Conservation (phyloP, 495 filamentous ascomycete genomes). For the Penicillium samsonianum region DNA sequence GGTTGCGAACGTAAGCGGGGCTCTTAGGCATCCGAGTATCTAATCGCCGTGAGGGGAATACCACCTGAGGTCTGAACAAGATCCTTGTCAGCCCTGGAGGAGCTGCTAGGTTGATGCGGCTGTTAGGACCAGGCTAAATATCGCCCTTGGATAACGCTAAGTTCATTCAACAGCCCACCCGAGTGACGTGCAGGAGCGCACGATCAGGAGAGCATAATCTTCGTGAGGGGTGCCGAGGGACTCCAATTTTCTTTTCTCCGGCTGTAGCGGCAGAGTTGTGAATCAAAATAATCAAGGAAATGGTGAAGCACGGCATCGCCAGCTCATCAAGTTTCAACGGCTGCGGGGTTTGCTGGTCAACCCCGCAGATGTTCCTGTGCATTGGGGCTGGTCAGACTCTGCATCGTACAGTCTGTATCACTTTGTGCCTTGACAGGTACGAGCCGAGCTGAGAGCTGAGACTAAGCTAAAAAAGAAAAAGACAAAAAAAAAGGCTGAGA, state of each 20-base stretch:
- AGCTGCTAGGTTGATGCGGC: conserved; percentile 4
- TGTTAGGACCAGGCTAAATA: background rate
- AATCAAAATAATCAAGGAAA: conserved; percentile 24
- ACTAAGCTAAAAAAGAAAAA: background rate
- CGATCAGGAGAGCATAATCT: background rate
- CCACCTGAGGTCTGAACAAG: conserved; percentile 11
- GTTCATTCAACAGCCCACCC: background rate
- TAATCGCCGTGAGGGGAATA: conserved; percentile 2
- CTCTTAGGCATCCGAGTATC: background rate
- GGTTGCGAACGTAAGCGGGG: background rate
- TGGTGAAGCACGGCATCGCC: conserved; percentile 26
- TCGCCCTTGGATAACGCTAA: background rate
- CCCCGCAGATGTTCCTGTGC: conserved; percentile 21
- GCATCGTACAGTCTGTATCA: background rate
- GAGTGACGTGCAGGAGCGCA: conserved; percentile 12
- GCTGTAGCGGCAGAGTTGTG: conserved; percentile 18
- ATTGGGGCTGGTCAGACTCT: background rate
- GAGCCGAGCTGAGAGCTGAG: conserved; percentile 2
- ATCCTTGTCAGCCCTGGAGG: conserved; percentile 3
- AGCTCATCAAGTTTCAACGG: conserved; percentile 31
- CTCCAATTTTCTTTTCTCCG: conserved; percentile 3
- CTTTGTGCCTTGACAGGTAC: conserved; percentile 17
- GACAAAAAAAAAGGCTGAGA: background rate
- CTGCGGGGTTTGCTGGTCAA: conserved; percentile 26
- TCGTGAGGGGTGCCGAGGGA: conserved; percentile 11